Base-by-base conservation (phyloP, 2,329 filamentous ascomycete genomes). In the Plenodomus lindquistii region DNA sequence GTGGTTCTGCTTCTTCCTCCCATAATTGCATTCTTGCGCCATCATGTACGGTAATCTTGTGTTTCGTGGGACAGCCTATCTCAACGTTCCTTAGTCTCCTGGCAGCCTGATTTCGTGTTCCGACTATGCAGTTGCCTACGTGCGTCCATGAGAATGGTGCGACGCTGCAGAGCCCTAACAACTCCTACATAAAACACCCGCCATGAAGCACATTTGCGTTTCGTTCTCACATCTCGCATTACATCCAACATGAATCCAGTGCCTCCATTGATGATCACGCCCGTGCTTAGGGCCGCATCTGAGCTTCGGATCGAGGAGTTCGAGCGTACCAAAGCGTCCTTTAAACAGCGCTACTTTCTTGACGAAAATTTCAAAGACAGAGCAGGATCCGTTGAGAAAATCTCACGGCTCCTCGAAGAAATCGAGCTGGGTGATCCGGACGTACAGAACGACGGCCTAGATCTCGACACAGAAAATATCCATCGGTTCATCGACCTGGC, bases 231-330 rank as follows among this genome's bases (percentile, higher is more conserved):
- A n/a, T 35, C 24, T 27, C 16, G 39, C 17, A 16, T 34, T 1
- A 13, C 37, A 40, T 43, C 34, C 22, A 21, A 11, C 24, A 52
- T 55, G 46, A 35, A 44, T 31, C 18, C 38, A 40, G 39, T 40
- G 38, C 37, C 50, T 22, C 54, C 43, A 4, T 40, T 63, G 13
- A 40, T 50, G 16, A 44, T 66, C 29, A 46, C 57, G 4, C 51
- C 61, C 3, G 47, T 58, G n/a, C 48, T 69, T 17, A 55, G 47
- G 29, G 54, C 60, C 40, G 54, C 57, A 8, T 54, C 55, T 15
- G 52, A 67, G 27, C 55, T 65, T 48, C 85, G 85, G 59, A 78
- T 85, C 50, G 71, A 71, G n/a, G 80, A 85, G 57, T 74, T 85
- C 7, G 73, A 76, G 21, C 79, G 79, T 54, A 77, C 82, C 51